Conservation (phyloP, 2,329 filamentous ascomycete species). For the Verticillium nubilum region DNA sequence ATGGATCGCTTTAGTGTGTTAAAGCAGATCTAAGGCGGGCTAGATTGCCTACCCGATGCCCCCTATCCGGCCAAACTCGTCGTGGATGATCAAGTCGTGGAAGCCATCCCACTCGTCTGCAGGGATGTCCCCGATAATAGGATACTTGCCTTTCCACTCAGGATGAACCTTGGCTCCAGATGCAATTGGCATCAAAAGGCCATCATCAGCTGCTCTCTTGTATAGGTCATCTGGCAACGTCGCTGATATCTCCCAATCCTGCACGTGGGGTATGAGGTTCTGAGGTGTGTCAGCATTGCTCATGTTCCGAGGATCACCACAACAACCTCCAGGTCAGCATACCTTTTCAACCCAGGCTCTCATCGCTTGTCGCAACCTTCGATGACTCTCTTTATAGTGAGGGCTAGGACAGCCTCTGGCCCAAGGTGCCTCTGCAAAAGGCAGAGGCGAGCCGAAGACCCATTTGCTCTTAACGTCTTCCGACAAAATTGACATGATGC, state of each 20-base stretch:
- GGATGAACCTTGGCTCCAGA: conserved; percentile 3
- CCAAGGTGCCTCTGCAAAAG: conserved; percentile 9
- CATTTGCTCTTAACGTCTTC: conserved; percentile 2
- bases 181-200: conserved; percentile 9
- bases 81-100: conserved; percentile 28
- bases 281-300: neutral
- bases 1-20: neutral
- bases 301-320: too few species aligned
- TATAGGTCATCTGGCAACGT: conserved; percentile 4
- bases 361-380: conserved; percentile 9
- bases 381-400: conserved; percentile 9
- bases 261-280: conserved; percentile 8
- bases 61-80: conserved; percentile 24
- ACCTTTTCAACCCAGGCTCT: conserved; percentile 10
- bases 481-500: conserved; percentile 6
- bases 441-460: conserved; percentile 8
- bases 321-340: too few species aligned
- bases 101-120: conserved; percentile 29
- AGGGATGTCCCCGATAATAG: conserved; percentile 19
- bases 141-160: conserved; percentile 5
- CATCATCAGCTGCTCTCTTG: conserved; percentile 6
- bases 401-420: conserved; percentile 9
- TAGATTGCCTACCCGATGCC: conserved; percentile 11
- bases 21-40: conserved; percentile 17
- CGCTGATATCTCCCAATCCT: conserved; percentile 7